Evolutionary conservation across 129 eudicot species (phyloP).

Genomic region (Heracleum sosnowskyi): DNA sequence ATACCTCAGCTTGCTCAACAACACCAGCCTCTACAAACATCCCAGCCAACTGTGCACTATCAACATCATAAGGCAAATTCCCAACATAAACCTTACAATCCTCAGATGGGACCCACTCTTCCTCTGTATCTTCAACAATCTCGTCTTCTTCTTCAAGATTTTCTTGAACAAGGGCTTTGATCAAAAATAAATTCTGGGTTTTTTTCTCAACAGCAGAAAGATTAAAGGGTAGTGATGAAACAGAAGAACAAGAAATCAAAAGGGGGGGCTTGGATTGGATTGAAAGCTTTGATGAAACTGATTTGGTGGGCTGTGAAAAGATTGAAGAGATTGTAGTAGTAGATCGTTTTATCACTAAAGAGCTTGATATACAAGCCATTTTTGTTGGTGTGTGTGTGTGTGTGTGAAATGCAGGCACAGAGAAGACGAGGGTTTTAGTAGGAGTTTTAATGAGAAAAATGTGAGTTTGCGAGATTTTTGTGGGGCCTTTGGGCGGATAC

Average conservation of each 20-base stretch:
- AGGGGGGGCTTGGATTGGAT: constrained; percentile 36
- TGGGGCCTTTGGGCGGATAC: constrained; percentile 7
- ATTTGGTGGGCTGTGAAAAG: constrained; percentile 22
- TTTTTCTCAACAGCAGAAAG: constrained; percentile 19
- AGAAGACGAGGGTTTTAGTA: constrained; percentile 4
- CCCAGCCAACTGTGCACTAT: constrained; percentile 69
- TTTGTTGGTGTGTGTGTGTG: background rate
- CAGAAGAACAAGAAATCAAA: constrained; percentile 34
- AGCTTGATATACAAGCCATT: constrained; percentile 1
- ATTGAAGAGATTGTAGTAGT: constrained; percentile 6
- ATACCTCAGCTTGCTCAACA: constrained; percentile 81
- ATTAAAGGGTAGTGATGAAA: constrained; percentile 13
- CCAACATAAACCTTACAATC: constrained; percentile 78
- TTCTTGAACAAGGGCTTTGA: constrained; percentile 23
- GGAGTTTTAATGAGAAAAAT: background rate
- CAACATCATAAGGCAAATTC: constrained; percentile 73
- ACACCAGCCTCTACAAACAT: constrained; percentile 77
- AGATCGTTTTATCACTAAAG: background rate
- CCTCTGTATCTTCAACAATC: constrained; percentile 22
- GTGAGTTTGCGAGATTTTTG: background rate
- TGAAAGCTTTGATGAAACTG: constrained; percentile 15
- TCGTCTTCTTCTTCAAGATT: constrained; percentile 16
- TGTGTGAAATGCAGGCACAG: too few relatives aligned
- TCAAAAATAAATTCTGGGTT: constrained; percentile 16
- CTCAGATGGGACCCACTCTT: constrained; percentile 40